Evolutionary conservation across 2,329 filamentous ascomycete species (phyloP), one percentile per base, ranked within the genome.

Genomic region (Tympanopsis confertula): DNA sequence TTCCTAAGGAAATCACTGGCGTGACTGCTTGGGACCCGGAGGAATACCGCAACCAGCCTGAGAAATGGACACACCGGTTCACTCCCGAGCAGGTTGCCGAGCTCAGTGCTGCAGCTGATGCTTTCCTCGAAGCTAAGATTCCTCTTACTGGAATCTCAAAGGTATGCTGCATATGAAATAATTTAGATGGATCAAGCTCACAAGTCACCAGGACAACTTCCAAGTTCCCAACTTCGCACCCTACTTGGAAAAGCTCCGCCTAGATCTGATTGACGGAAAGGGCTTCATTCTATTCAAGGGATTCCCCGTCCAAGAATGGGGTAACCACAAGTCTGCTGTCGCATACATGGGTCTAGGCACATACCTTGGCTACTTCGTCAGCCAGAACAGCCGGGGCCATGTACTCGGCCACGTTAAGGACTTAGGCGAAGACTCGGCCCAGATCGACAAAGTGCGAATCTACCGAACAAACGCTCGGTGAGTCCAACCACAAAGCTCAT

Each of bases 311-410:
- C 51, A 71, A 32, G 55, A 71, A 58, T 94, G 87, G 87, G 77
- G 80, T 0, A 73, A 76, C 38, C 71, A 77, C 54, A 94, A 94
- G 62, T 84, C 77, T 10, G 86, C 86, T 5, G 78, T 86, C 10
- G 86, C 82, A n/a, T 94, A 93, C 62, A 88, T 94, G 80, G 87
- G 87, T 3, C 69, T 94, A 2, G 81, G 84, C 29, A 85, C 83
- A 4, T 81, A 94, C 56, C 69, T 94, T 7, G 86, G 87, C 41
- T 91, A 93, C 64, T 89, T 91, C 45, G 76, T 94, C 29, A 84
- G 77, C 18, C 87, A 94, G 53, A 94, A 94, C 62, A 78, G 80
- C 14, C 74, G 77, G 14, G 86, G 86, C 33, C 86, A 93, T 59
- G 83, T 93, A 7, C 72, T 94, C 1, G 86, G 86, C 5, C 86